These are phyloP conservation scores for Suhomyces terraborum DNA, from an alignment of 1,139 yeast genomes.

Conservation along the genomic window DNA sequence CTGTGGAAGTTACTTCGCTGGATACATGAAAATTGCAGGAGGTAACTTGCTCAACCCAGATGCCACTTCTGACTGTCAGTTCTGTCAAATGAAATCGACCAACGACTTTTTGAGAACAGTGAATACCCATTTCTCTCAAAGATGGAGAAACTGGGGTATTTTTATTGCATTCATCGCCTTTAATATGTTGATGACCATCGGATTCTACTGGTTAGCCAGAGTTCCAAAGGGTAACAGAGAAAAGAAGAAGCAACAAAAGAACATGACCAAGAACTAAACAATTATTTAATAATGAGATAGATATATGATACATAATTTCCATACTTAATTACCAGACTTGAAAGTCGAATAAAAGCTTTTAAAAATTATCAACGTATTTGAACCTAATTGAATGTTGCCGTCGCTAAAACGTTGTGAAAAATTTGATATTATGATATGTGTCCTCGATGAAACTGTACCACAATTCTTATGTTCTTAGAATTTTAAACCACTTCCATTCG, in stretches of 20 bases:
- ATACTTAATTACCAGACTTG: not conserved
- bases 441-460: no score
- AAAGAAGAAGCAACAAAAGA: conserved; percentile 24
- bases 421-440: no score
- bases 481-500: no score
- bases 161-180: conserved; percentile 34
- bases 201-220: conserved; percentile 31
- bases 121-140: conserved; percentile 43
- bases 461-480: no score
- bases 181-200: conserved; percentile 24
- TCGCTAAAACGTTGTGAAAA: no score
- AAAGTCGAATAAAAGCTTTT: no score
- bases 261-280: no score
- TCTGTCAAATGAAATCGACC: conserved; percentile 53
- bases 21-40: conserved; percentile 48
- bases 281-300: conserved; percentile 2
- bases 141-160: conserved; percentile 74
- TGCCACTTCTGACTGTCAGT: conserved; percentile 51
- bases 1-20: conserved; percentile 54
- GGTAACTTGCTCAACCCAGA: conserved; percentile 49
- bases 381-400: no score
- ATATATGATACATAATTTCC: not conserved
- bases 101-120: conserved; percentile 51
- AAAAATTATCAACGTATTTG: no score
- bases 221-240: conserved; percentile 34